These are phyloP conservation scores for Apophysomyces ossiformis DNA, from an alignment of 371 early-diverging fungal species.

Conservation along the genomic window DNA sequence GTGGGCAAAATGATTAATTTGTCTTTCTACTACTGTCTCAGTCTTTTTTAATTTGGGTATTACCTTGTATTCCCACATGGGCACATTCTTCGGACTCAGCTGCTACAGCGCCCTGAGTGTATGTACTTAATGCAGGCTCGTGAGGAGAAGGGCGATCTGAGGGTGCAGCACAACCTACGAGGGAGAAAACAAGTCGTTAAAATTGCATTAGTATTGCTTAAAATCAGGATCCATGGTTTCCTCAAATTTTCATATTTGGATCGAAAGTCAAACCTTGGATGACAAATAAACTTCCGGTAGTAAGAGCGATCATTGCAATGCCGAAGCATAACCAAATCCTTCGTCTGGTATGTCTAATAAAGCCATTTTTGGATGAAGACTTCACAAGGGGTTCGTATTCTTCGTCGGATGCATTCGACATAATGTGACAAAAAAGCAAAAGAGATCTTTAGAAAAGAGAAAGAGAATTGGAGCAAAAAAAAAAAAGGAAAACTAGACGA, in stretches of 20 bases:
- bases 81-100: slow-evolving; percentile 87
- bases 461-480: no score
- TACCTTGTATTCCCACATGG: slow-evolving; percentile 81
- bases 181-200: no score
- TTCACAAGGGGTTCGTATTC: background rate
- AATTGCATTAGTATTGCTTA: no score
- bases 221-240: no score
- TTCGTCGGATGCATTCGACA: background rate
- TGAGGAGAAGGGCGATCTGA: background rate
- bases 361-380: background rate
- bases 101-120: slow-evolving; percentile 77
- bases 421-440: background rate
- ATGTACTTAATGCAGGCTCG: background rate
- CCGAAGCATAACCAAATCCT: background rate
- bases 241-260: no score
- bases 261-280: no score
- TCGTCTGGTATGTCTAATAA: background rate
- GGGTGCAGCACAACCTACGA: background rate
- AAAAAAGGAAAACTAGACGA: no score
- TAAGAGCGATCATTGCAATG: background rate
- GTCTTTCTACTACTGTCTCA: background rate
- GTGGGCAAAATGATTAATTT: background rate
- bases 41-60: slow-evolving; percentile 1
- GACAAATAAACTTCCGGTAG: background rate
- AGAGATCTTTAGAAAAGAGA: no score